Percentiles rank a stretch among this genome's conserved stretches.
Conservation (phyloP, 2,329 filamentous ascomycete species). For the Scytalidium lignicola region DNA sequence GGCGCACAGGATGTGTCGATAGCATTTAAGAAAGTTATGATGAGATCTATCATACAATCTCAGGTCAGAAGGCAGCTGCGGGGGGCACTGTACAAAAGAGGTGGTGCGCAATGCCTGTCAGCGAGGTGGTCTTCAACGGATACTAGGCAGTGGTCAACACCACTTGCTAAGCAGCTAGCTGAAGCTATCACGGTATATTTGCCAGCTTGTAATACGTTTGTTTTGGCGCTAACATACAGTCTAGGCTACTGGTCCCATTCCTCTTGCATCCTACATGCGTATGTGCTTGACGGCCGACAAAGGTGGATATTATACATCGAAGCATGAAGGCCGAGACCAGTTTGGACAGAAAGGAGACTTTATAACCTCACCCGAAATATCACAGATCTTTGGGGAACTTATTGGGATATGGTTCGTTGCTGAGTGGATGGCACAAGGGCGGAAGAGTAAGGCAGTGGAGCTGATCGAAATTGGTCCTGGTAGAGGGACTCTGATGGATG, state of each 20-base stretch:
- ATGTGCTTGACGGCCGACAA: conserved; percentile 91
- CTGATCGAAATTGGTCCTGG: conserved; percentile 93
- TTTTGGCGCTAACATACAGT: conserved; percentile 28
- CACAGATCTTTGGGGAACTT: conserved; percentile 92
- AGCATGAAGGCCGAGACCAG: conserved; percentile 67
- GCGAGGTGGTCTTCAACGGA: conserved; percentile 25
- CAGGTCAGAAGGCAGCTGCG: conserved; percentile 20
- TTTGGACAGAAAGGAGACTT: conserved; percentile 95
- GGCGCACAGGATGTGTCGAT: conserved; percentile 9
- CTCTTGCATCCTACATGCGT: conserved; percentile 93
- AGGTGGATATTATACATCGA: conserved; percentile 88
- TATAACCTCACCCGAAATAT: conserved; percentile 95
- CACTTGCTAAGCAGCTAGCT: conserved; percentile 79
- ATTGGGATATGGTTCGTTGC: conserved; percentile 92
- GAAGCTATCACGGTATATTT: conserved; percentile 73
- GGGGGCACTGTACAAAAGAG: conserved; percentile 13
- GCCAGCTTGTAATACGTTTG: background rate
- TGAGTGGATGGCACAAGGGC: conserved; percentile 92
- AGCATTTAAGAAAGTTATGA: conserved; percentile 9
- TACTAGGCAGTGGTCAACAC: conserved; percentile 72
- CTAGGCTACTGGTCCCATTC: conserved; percentile 81
- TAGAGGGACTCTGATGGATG: conserved; percentile 93
- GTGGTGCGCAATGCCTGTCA: conserved; percentile 9
- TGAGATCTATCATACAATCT: conserved; percentile 23
- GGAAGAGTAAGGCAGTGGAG: conserved; percentile 67